Evolutionary conservation across 805 yeast genomes (phyloP).

Genomic region (Saturnispora quitensis): DNA sequence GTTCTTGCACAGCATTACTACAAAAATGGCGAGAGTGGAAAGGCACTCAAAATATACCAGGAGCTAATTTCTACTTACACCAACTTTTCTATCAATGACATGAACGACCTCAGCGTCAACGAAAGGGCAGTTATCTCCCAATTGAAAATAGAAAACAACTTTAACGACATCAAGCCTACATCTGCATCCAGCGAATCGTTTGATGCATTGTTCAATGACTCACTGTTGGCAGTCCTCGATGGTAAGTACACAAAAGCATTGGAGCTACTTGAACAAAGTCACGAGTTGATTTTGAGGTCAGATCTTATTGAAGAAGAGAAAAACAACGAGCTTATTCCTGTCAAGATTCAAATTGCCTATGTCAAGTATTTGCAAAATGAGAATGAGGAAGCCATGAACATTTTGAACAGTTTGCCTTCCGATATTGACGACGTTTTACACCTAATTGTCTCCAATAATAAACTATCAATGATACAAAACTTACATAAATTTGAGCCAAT

Average conservation of each 20-base stretch:
- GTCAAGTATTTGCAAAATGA: constrained; percentile 34
- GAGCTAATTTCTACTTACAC: constrained; percentile 25
- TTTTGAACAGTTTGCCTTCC: constrained; percentile 30
- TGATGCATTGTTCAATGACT: constrained; percentile 53
- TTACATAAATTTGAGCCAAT: constrained; percentile 13
- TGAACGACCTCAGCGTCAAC: constrained; percentile 48
- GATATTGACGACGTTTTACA: constrained; percentile 32
- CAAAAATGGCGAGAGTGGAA: constrained; percentile 36
- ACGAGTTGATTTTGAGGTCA: constrained; percentile 30
- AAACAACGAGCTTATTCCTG: constrained; percentile 48
- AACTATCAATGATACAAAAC: constrained; percentile 23
- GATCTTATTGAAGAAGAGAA: constrained; percentile 37
- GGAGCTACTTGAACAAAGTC: constrained; percentile 24
- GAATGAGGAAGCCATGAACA: constrained; percentile 25
- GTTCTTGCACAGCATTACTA: constrained; percentile 45
- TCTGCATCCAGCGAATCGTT: constrained; percentile 27
- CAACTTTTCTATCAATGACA: constrained; percentile 31
- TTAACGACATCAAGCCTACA: not conserved
- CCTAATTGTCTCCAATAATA: constrained; percentile 38
- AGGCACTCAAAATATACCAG: constrained; percentile 40
- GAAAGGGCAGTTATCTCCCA: constrained; percentile 63
- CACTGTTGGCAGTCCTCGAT: constrained; percentile 39
- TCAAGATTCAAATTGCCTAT: constrained; percentile 50
- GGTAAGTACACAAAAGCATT: constrained; percentile 34
- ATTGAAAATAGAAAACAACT: constrained; percentile 14